Evolutionary conservation across 768 basidiomycete genomes (phyloP).

Genomic region (Naematelia encephala): DNA sequence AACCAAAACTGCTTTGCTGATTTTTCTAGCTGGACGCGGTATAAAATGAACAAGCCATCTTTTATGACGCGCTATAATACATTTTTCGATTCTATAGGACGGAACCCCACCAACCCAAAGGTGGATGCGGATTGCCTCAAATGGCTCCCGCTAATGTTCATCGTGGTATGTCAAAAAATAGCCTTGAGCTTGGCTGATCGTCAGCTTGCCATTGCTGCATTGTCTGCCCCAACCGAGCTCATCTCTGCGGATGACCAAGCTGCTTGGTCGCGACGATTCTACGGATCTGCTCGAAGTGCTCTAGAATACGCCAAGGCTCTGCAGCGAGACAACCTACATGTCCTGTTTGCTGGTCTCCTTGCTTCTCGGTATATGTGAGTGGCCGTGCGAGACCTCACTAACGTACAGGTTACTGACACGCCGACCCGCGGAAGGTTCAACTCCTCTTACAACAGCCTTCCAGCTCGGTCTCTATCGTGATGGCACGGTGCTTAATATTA

Average conservation of each 20-base stretch:
- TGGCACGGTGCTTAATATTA: conserved; percentile 48
- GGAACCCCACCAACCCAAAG: conserved; percentile 46
- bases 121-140: conserved; percentile 49
- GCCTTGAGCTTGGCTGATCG: conserved; percentile 1
- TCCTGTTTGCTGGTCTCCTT: conserved; percentile 50
- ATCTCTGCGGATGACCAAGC: conserved; percentile 43
- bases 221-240: conserved; percentile 48
- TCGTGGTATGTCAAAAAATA: conserved; percentile 33
- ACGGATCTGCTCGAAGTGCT: conserved; percentile 46
- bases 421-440: conserved; percentile 51
- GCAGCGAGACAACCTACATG: conserved; percentile 51
- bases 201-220: conserved; percentile 50
- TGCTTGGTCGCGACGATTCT: conserved; percentile 50
- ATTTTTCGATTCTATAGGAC: conserved; percentile 48
- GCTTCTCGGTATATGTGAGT: conserved; percentile 52
- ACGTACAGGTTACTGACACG: conserved; percentile 47
- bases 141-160: conserved; percentile 51
- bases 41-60: conserved; percentile 49
- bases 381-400: background rate
- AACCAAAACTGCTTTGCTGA: conserved; percentile 8
- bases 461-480: conserved; percentile 52
- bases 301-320: conserved; percentile 51
- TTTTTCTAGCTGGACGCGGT: conserved; percentile 51
- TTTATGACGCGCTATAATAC: conserved; percentile 48
- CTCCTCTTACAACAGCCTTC: conserved; percentile 51